Evolutionary conservation across 2,329 filamentous ascomycete species (phyloP), one percentile per base, ranked within the genome.

Genomic region (Colletotrichum cereale): DNA sequence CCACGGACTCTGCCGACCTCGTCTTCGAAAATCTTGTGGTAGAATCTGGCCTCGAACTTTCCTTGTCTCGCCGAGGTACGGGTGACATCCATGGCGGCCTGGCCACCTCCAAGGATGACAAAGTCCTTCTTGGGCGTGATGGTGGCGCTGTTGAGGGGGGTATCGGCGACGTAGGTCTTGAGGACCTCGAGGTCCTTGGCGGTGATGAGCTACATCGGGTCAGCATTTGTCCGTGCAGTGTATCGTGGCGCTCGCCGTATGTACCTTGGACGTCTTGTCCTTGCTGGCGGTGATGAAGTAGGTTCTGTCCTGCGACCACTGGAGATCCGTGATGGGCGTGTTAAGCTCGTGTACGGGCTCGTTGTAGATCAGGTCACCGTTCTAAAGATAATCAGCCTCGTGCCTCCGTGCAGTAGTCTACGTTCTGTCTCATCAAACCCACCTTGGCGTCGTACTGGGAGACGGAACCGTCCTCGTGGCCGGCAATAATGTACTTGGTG

Each of bases 1-100:
- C 96, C 96, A 81, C 95, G 90, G 75, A 99, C 96, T 87, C 96
- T 92, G 77, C 96, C 96, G 79, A 98, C 96, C 87, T 99, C 96
- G 84, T 99, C 96, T 85, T 97, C 95, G 82, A 99, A 98, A 82
- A 99, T 92, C 89, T 97, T 98, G 91, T 99, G 96, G 89, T 98
- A 99, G 89, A 99, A 99, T 76, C 96, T 92, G 55, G 96, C 96
- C 85, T 99, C 96, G 87, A 99, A 99, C 86, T 98, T 98, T 85
- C 96, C 96, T 88, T 99, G 96, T 76, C 96, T 91, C 61, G 95
- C 92, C 42, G 92, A 92, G 62, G 96, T 98, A 66, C 94, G 97
- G 71, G 96, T 99, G 84, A 99, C 96, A 81, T 98, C 96, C 94
- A 98, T 98, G 80, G 96, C 96, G 75, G 95, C 96, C 86, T 99